Percentiles rank a stretch among this genome's conserved stretches.
phyloP scores from a whole-genome alignment of 2,329 filamentous ascomycete species.

The Epichloe coenophiala region DNA sequence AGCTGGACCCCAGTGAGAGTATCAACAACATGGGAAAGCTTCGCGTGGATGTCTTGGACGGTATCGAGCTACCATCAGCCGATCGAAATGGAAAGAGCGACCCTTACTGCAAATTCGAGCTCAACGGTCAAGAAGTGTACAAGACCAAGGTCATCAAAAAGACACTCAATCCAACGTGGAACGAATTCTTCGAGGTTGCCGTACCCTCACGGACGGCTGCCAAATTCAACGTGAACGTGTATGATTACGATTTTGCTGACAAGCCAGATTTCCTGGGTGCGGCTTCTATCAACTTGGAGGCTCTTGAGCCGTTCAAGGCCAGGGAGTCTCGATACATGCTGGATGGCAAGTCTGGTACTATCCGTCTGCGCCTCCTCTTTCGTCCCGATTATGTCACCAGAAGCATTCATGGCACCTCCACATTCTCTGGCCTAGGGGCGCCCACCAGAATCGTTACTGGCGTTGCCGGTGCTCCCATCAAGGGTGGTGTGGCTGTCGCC shows the following conservation, averaged over 20 bases:
- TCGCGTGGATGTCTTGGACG: conserved; percentile 85
- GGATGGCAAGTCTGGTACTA: conserved; percentile 77
- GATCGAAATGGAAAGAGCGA: conserved; percentile 96
- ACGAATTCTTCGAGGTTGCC: conserved; percentile 81
- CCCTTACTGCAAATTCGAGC: conserved; percentile 86
- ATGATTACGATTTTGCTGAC: conserved; percentile 94
- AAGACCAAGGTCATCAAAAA: conserved; percentile 97
- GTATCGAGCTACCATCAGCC: conserved; percentile 73
- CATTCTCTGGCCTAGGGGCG: conserved; percentile 77
- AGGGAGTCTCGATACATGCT: conserved; percentile 63
- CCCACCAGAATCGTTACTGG: conserved; percentile 79
- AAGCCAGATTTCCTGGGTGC: conserved; percentile 83
- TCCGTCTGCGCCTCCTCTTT: conserved; percentile 80
- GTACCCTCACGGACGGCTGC: conserved; percentile 75
- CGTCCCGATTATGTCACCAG: conserved; percentile 83
- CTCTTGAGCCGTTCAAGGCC: conserved; percentile 72
- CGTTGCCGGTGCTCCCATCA: conserved; percentile 79
- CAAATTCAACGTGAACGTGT: conserved; percentile 71
- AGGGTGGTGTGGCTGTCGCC: conserved; percentile 70
- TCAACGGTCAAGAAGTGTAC: conserved; percentile 80
- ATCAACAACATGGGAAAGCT: conserved; percentile 98
- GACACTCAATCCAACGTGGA: conserved; percentile 88
- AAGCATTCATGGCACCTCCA: conserved; percentile 77
- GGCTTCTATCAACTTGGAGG: conserved; percentile 59
- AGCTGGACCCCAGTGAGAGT: conserved; percentile 83